Conservation (phyloP, 108 stramenopile genomes). For the Fistulifera pelliculosa region DNA sequence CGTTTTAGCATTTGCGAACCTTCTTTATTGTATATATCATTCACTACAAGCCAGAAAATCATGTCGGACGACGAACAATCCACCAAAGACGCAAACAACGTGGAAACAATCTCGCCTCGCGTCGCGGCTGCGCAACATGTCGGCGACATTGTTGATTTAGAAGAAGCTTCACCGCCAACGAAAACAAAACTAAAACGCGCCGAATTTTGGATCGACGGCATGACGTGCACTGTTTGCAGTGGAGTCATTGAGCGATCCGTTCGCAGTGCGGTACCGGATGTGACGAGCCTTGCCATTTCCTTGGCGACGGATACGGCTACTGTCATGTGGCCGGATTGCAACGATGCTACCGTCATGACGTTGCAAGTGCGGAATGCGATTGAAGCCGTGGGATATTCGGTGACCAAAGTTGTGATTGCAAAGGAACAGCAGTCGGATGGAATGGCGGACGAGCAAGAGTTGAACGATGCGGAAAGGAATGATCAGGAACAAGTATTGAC, state of each 20-base stretch:
- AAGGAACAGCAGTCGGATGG: not conserved
- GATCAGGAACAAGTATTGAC: constrained; percentile 18
- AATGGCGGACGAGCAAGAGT: constrained; percentile 10
- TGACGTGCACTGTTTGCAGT: constrained; percentile 45
- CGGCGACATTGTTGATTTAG: not conserved
- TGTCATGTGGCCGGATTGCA: constrained; percentile 5
- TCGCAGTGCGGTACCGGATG: constrained; percentile 7
- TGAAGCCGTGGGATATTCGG: constrained; percentile 38
- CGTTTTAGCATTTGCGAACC: no score
- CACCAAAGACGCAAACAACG: not conserved
- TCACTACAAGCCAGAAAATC: no score
- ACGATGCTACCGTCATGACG: not conserved
- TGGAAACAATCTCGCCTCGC: not conserved
- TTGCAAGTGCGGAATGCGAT: constrained; percentile 19
- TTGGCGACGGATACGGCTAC: constrained; percentile 31
- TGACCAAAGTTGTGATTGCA: constrained; percentile 13
- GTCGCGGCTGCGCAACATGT: not conserved
- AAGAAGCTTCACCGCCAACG: constrained; percentile 5
- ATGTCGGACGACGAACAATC: not conserved
- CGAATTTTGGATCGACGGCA: constrained; percentile 34
- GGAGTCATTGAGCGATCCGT: constrained; percentile 20
- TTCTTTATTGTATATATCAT: no score
- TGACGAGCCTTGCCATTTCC: constrained; percentile 16
- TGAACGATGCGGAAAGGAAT: constrained; percentile 23
- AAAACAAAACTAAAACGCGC: constrained; percentile 32